Base-by-base conservation (phyloP, 495 filamentous ascomycete genomes). In the Lichina pygmaea region DNA sequence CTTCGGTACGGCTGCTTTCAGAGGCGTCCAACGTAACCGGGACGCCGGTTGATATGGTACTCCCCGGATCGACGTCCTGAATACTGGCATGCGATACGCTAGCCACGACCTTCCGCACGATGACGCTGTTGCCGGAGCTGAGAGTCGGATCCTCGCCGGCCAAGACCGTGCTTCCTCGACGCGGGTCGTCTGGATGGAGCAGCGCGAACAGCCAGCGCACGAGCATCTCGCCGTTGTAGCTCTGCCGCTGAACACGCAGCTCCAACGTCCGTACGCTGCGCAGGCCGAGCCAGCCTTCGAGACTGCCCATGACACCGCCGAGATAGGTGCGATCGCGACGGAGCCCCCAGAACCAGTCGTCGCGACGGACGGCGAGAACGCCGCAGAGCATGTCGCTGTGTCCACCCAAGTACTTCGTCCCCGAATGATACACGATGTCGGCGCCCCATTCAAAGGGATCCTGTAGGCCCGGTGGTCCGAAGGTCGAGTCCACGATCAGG, bases 401-500 rank as follows among this genome's bases (percentile, higher is more conserved):
- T 0, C 89, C 89, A 15, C 89, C 89, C 48, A 97, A 69, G 57
- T 93, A 97, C 66, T 97, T 97, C 8, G 85, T 89, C 10, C 82
- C 89, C 17, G 68, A 74, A 58, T 97, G 89, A 78, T 94, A 78
- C 16, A 93, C 72, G 0, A 81, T 57, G 58, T 94, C 85, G 3
- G 77, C 81, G 47, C 84, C 85, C 53, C 64, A 74, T 34, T 52
- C 41, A 55, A 93, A 91, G 2, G 89, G 89, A 51, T 93, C 81
- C 57, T 81, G 77, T 36, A 97, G 65, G 17, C 75, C 75, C 11
- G 89, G 89, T n/a, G 89, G 89, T 0, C 72, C 89, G 55, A 97
- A 93, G 0, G 89, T 97, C 0, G 77, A 70, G 59, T 97, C 89
- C 6, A 97, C 81, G 12, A 75, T 73, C n/a, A 94, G 63, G 46